Percentiles rank a stretch among this genome's conserved stretches.
Conservation (phyloP, 495 filamentous ascomycete species). For the Aspergillus sclerotiicarbonarius region DNA sequence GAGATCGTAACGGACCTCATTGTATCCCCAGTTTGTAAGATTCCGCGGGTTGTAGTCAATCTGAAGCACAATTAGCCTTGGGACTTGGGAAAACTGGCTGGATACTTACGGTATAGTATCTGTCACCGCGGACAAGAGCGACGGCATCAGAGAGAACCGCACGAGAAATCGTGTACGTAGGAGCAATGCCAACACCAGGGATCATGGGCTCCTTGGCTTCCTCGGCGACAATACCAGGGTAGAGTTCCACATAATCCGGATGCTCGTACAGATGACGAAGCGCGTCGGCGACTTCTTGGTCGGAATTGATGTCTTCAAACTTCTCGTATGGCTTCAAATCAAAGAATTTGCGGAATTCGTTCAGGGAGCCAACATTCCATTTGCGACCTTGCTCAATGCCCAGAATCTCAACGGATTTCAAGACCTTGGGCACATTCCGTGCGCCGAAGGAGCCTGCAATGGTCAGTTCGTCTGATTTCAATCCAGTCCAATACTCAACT, state of each 20-base stretch:
- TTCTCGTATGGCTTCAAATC: slow-evolving; percentile 54
- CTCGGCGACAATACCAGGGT: slow-evolving; percentile 59
- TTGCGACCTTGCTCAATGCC: slow-evolving; percentile 60
- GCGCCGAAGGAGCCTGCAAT: slow-evolving; percentile 51
- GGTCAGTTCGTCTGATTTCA: background rate
- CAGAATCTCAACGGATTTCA: slow-evolving; percentile 57
- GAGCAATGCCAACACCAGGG: slow-evolving; percentile 55
- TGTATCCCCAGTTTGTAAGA: slow-evolving; percentile 78
- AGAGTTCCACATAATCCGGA: slow-evolving; percentile 63
- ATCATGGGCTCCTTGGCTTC: slow-evolving; percentile 52
- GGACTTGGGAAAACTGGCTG: background rate
- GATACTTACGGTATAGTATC: slow-evolving; percentile 48
- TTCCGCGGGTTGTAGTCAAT: slow-evolving; percentile 69
- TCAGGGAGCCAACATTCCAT: slow-evolving; percentile 60
- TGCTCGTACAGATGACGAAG: slow-evolving; percentile 57
- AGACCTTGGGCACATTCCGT: slow-evolving; percentile 57
- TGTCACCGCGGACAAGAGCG: slow-evolving; percentile 52
- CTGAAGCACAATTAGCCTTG: slow-evolving; percentile 18
- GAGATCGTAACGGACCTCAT: slow-evolving; percentile 67
- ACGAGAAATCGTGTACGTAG: slow-evolving; percentile 57
- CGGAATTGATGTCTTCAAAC: slow-evolving; percentile 64
- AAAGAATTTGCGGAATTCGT: slow-evolving; percentile 65
- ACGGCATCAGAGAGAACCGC: slow-evolving; percentile 55
- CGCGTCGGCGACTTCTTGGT: slow-evolving; percentile 50
- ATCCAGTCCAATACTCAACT: background rate